These are phyloP conservation scores for Cystobasidium slooffiae DNA, from an alignment of 1,284 basidiomycete species.

Conservation along the genomic window DNA sequence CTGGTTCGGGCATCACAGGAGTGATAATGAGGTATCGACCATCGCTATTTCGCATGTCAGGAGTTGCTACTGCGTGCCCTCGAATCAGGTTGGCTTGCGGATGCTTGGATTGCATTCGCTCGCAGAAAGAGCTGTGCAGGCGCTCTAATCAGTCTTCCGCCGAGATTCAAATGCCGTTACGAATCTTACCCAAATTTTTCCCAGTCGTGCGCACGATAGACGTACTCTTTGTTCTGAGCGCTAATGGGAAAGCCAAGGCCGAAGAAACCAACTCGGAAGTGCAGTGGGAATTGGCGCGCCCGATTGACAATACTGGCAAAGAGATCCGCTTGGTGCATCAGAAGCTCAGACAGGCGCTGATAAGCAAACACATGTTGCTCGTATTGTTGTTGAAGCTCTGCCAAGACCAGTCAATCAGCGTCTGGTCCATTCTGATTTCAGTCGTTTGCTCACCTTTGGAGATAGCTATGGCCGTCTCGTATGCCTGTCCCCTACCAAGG, in stretches of 20 bases:
- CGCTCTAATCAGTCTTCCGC: background rate
- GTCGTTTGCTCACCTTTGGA: slow-evolving; percentile 65
- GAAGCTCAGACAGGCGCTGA: slow-evolving; percentile 77
- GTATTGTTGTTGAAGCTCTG: slow-evolving; percentile 73
- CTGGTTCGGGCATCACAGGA: slow-evolving; percentile 81
- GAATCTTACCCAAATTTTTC: slow-evolving; percentile 73
- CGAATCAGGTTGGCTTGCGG: slow-evolving; percentile 81
- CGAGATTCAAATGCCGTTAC: background rate
- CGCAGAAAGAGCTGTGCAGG: slow-evolving; percentile 67
- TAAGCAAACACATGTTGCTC: slow-evolving; percentile 86
- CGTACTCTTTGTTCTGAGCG: slow-evolving; percentile 82
- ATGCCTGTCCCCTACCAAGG: slow-evolving; percentile 83
- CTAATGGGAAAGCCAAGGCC: slow-evolving; percentile 80
- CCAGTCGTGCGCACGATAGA: slow-evolving; percentile 89
- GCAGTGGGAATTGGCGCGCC: slow-evolving; percentile 82
- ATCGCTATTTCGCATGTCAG: slow-evolving; percentile 76
- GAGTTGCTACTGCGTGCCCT: slow-evolving; percentile 73
- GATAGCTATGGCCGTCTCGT: slow-evolving; percentile 90
- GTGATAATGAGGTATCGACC: slow-evolving; percentile 88
- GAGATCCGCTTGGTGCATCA: slow-evolving; percentile 77
- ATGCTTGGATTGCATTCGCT: slow-evolving; percentile 89
- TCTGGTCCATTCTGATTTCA: background rate
- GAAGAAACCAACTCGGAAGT: slow-evolving; percentile 91
- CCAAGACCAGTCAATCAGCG: background rate
- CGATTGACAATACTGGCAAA: slow-evolving; percentile 81